Evolutionary conservation across 306 rosid genomes (phyloP).

Genomic region (Argentina anserina): DNA sequence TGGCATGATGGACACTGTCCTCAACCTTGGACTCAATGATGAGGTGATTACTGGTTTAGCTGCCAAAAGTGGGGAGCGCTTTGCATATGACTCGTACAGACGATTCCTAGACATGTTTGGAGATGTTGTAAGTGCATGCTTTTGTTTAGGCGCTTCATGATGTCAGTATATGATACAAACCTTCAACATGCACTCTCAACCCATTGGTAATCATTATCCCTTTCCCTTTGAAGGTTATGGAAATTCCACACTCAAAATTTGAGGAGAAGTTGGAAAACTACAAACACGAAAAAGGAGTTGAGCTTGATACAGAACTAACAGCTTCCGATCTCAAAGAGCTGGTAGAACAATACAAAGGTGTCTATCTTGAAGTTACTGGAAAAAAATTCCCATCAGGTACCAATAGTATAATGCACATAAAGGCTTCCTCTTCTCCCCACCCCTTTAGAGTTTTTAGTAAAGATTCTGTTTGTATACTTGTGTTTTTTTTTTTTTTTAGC

Average conservation of each 20-base stretch:
- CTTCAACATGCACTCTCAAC: background rate
- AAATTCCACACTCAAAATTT: constrained; percentile 78
- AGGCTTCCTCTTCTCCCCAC: constrained; percentile 7
- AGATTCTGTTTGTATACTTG: constrained; percentile 9
- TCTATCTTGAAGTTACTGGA: constrained; percentile 63
- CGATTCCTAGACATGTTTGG: constrained; percentile 99
- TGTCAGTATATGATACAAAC: background rate
- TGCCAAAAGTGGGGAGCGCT: constrained; percentile 89
- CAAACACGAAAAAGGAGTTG: constrained; percentile 53
- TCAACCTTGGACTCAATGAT: constrained; percentile 93
- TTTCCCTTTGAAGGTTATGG: constrained; percentile 61
- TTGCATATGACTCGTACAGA: constrained; percentile 87
- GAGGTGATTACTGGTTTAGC: constrained; percentile 87
- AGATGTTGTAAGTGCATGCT: constrained; percentile 65
- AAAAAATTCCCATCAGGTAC: constrained; percentile 86
- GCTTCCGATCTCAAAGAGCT: constrained; percentile 76
- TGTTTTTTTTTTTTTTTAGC: background rate
- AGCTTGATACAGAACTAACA: constrained; percentile 63
- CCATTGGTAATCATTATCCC: background rate
- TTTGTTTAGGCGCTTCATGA: constrained; percentile 15
- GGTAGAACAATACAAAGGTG: constrained; percentile 77
- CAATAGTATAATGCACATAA: constrained; percentile 14
- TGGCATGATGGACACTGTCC: constrained; percentile 99
- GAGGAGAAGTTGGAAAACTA: constrained; percentile 72
- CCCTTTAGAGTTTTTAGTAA: constrained; percentile 13